A percentile compares a stretch with the other conserved stretches of the same genome.
These are phyloP conservation scores for Acacia melanoxylon DNA, from an alignment of 306 rosid species.

Conservation along the genomic window DNA sequence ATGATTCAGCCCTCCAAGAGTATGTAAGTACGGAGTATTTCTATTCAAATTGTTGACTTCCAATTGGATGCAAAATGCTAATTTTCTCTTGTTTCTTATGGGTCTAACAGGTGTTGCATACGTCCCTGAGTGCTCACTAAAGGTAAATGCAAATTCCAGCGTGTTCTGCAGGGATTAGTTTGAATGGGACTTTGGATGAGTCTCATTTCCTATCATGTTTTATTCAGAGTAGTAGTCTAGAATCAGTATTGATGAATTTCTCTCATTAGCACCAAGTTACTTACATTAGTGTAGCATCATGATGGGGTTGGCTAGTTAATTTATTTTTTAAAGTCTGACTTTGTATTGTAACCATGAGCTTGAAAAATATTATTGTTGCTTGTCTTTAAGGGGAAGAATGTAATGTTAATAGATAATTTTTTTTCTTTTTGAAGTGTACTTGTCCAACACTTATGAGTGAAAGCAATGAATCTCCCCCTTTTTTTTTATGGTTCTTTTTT, in stretches of 20 bases:
- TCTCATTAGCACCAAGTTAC: constrained; percentile 28
- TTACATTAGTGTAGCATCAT: constrained; percentile 1
- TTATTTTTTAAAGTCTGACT: constrained; percentile 28
- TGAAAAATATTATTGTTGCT: constrained; percentile 36
- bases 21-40: too few species aligned
- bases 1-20: too few species aligned
- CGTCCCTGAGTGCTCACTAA: constrained; percentile 69
- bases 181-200: constrained; percentile 28
- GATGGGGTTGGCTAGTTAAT: constrained; percentile 38
- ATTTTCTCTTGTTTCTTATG: constrained; percentile 20
- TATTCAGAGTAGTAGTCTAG: constrained; percentile 2
- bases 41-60: neutral
- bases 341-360: constrained; percentile 38
- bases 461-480: constrained; percentile 20
- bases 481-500: neutral
- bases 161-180: constrained; percentile 58
- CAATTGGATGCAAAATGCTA: constrained; percentile 26
- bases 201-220: constrained; percentile 29
- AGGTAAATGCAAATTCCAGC: constrained; percentile 81
- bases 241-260: constrained; percentile 21
- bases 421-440: constrained; percentile 15
- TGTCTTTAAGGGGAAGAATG: constrained; percentile 38
- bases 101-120: constrained; percentile 65
- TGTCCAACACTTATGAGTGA: constrained; percentile 19
- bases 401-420: constrained; percentile 39